Evolutionary conservation across 352 stramenopile genomes (phyloP).

Genomic region (Pythium brachiatum): DNA sequence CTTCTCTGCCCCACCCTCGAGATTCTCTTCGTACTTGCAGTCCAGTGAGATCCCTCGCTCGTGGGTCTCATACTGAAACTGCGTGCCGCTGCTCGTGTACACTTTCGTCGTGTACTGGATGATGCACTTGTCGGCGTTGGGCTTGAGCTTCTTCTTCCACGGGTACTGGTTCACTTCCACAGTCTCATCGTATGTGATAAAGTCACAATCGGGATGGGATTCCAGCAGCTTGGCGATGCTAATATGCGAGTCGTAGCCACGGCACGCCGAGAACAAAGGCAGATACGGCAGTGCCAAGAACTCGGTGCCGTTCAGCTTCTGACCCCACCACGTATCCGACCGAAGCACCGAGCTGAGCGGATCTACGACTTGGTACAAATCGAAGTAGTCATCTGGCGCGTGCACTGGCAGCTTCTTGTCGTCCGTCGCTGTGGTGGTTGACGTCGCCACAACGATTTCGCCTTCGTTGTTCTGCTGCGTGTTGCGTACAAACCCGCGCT

Average conservation of each 20-base stretch:
- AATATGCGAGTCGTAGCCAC: constrained; percentile 94
- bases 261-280: constrained; percentile 96
- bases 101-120: constrained; percentile 51
- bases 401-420: constrained; percentile 25
- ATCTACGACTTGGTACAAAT: constrained; percentile 45
- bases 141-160: constrained; percentile 81
- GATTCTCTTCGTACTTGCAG: constrained; percentile 90
- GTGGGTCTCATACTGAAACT: constrained; percentile 13
- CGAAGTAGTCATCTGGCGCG: constrained; percentile 56
- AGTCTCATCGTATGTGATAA: constrained; percentile 86
- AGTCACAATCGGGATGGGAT: constrained; percentile 91
- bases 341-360: constrained; percentile 36
- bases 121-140: constrained; percentile 79
- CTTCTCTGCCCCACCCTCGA: constrained; percentile 73
- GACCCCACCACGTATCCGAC: constrained; percentile 72
- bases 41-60: constrained; percentile 82
- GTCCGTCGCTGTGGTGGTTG: constrained; percentile 17
- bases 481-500: constrained; percentile 58
- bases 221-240: constrained; percentile 93
- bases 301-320: constrained; percentile 50
- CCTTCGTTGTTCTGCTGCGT: constrained; percentile 58
- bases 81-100: constrained; percentile 6
- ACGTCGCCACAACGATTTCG: constrained; percentile 18
- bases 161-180: constrained; percentile 91
- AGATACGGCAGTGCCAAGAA: constrained; percentile 93